Conservation (phyloP, 179 eudicot species). For the Gypsophila paniculata region DNA sequence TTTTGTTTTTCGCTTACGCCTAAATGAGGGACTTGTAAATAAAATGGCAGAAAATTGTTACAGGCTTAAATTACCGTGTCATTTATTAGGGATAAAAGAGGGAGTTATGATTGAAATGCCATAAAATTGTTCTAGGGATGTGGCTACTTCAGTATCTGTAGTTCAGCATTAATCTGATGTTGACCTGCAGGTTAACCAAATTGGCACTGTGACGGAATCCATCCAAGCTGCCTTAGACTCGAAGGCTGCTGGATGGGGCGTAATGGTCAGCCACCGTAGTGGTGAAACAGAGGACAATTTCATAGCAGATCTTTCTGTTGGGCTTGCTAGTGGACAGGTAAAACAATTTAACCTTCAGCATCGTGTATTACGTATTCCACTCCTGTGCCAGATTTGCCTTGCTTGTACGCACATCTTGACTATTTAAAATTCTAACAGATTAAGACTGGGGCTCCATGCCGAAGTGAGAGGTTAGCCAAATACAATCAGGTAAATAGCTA, state of each 20-base stretch:
- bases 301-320: slow-evolving; percentile 95
- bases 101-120: neutral
- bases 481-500: slow-evolving; percentile 71
- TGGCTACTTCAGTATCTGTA: too few relatives aligned
- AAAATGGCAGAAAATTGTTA: too few relatives aligned
- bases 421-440: slow-evolving; percentile 42
- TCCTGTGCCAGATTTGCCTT: neutral
- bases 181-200: slow-evolving; percentile 78
- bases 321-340: slow-evolving; percentile 99
- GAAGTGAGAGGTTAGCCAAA: slow-evolving; percentile 95
- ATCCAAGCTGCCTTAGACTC: slow-evolving; percentile 95
- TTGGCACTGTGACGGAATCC: slow-evolving; percentile 90
- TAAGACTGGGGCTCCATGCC: slow-evolving; percentile 98
- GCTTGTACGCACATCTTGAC: neutral
- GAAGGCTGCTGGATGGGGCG: slow-evolving; percentile 99
- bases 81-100: neutral
- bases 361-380: neutral
- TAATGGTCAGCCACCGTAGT: slow-evolving; percentile 99
- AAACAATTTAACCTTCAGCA: neutral
- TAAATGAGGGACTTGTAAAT: too few relatives aligned
- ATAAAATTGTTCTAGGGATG: neutral
- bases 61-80: neutral
- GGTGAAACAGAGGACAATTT: slow-evolving; percentile 99
- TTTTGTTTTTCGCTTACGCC: neutral
- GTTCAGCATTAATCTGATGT: neutral